Evolutionary conservation across 2,329 filamentous ascomycete genomes (phyloP).

Genomic region (Sclerotiophoma versabilis): DNA sequence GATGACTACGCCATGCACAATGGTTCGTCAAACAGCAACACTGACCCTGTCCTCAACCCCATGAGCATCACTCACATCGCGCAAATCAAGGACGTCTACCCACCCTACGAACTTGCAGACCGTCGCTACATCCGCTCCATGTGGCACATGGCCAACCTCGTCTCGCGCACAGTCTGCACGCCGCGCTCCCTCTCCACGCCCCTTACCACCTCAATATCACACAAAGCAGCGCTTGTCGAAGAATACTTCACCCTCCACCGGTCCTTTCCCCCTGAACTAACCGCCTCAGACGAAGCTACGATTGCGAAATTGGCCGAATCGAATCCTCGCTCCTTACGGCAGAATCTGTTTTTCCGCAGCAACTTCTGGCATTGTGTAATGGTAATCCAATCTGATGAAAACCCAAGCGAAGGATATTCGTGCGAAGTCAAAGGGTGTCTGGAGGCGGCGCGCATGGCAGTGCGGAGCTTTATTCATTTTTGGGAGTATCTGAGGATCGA

Average conservation of each 20-base stretch:
- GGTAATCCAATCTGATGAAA: conserved; percentile 76
- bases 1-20: conserved; percentile 71
- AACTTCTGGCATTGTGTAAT: conserved; percentile 86
- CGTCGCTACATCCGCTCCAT: conserved; percentile 72
- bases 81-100: conserved; percentile 47
- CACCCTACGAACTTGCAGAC: conserved; percentile 49
- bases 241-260: conserved; percentile 75
- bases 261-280: conserved; percentile 75
- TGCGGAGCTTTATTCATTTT: conserved; percentile 76
- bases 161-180: conserved; percentile 78
- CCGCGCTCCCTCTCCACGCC: conserved; percentile 77
- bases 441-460: conserved; percentile 77
- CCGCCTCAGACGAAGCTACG: conserved; percentile 69
- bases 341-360: conserved; percentile 79
- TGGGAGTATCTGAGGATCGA: conserved; percentile 73
- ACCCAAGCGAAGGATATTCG: conserved; percentile 59
- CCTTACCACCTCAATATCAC: conserved; percentile 70
- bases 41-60: conserved; percentile 56
- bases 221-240: conserved; percentile 73
- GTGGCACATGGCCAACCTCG: conserved; percentile 79
- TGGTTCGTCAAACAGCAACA: conserved; percentile 50
- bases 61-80: conserved; percentile 61
- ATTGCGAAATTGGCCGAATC: conserved; percentile 64
- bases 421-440: conserved; percentile 72
- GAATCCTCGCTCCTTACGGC: conserved; percentile 72